Conservation (phyloP, 495 filamentous ascomycete species). For the Tuber umbilicatum region DNA sequence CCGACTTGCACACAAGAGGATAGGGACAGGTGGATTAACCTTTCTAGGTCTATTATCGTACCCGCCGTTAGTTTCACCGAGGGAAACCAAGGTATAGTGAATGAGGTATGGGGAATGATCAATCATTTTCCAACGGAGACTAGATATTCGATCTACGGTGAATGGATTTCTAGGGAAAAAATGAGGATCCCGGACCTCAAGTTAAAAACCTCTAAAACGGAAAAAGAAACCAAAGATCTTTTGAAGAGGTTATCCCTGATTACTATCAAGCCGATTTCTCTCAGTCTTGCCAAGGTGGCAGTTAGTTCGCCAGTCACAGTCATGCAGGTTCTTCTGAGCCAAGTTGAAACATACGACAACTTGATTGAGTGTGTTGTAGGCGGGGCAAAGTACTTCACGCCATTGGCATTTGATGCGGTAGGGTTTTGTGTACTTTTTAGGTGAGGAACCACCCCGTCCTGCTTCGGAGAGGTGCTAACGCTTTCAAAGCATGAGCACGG, state of each 20-base stretch:
- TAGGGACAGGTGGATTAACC: slow-evolving; percentile 35
- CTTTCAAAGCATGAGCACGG: slow-evolving; percentile 43
- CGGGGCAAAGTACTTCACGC: slow-evolving; percentile 86
- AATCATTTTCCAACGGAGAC: slow-evolving; percentile 66
- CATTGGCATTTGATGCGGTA: slow-evolving; percentile 72
- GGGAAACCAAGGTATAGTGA: slow-evolving; percentile 71
- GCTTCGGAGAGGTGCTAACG: slow-evolving; percentile 60
- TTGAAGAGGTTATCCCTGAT: slow-evolving; percentile 79
- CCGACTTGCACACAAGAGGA: slow-evolving; percentile 53
- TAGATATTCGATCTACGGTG: slow-evolving; percentile 84
- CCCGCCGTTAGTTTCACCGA: slow-evolving; percentile 78
- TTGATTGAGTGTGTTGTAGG: slow-evolving; percentile 88
- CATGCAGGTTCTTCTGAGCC: slow-evolving; percentile 73
- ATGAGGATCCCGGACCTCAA: slow-evolving; percentile 59
- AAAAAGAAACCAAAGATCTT: slow-evolving; percentile 67
- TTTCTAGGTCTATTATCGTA: slow-evolving; percentile 73
- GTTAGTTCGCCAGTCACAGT: slow-evolving; percentile 84
- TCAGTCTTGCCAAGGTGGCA: slow-evolving; percentile 77
- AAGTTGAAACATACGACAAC: slow-evolving; percentile 88
- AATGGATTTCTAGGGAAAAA: slow-evolving; percentile 70
- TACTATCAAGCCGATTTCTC: slow-evolving; percentile 77
- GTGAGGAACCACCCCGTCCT: slow-evolving; percentile 60
- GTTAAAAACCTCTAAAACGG: slow-evolving; percentile 66
- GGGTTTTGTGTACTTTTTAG: slow-evolving; percentile 50
- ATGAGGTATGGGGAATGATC: slow-evolving; percentile 76